Percentiles rank a stretch among this genome's conserved stretches.
Evolutionary conservation across 441 rosid species (phyloP).

Genomic region (Corymbia citriodora): DNA sequence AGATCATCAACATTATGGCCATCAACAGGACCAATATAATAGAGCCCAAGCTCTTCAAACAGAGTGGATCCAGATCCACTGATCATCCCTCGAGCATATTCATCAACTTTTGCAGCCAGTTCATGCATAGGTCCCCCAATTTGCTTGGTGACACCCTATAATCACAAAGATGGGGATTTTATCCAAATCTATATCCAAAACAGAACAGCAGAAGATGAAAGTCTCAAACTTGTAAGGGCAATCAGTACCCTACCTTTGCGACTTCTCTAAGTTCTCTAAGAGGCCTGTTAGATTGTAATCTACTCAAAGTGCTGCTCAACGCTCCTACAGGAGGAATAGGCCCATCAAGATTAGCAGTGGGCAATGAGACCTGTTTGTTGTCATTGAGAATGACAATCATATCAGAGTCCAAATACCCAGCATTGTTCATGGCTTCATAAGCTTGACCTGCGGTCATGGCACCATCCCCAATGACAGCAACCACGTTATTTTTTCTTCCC

Average conservation of each 20-base stretch:
- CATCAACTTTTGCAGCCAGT: slow-evolving; percentile 90
- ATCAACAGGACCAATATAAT: slow-evolving; percentile 93
- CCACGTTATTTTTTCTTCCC: slow-evolving; percentile 62
- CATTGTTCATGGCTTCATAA: slow-evolving; percentile 96
- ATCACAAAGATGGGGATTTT: not conserved
- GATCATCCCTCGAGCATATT: slow-evolving; percentile 97
- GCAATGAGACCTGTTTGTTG: slow-evolving; percentile 92
- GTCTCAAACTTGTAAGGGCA: not conserved
- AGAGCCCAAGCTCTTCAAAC: slow-evolving; percentile 89
- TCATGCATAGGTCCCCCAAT: slow-evolving; percentile 92
- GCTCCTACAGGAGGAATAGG: slow-evolving; percentile 96
- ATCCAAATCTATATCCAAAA: not conserved
- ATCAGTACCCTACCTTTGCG: slow-evolving; percentile 54
- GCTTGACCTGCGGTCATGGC: slow-evolving; percentile 99
- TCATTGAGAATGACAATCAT: slow-evolving; percentile 95
- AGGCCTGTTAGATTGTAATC: slow-evolving; percentile 85
- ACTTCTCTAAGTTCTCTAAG: slow-evolving; percentile 94
- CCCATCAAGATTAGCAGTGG: slow-evolving; percentile 88
- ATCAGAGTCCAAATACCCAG: slow-evolving; percentile 92
- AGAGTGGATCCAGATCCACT: slow-evolving; percentile 90
- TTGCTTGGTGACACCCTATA: slow-evolving; percentile 85
- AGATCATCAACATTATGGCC: slow-evolving; percentile 91
- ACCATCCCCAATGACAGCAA: slow-evolving; percentile 89
- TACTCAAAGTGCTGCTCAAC: slow-evolving; percentile 88
- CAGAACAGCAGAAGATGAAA: not conserved